Percentiles rank a stretch among this genome's conserved stretches.
Evolutionary conservation across 208 protist species (phyloP).

Genomic region (Naegleria lovaniensis): DNA sequence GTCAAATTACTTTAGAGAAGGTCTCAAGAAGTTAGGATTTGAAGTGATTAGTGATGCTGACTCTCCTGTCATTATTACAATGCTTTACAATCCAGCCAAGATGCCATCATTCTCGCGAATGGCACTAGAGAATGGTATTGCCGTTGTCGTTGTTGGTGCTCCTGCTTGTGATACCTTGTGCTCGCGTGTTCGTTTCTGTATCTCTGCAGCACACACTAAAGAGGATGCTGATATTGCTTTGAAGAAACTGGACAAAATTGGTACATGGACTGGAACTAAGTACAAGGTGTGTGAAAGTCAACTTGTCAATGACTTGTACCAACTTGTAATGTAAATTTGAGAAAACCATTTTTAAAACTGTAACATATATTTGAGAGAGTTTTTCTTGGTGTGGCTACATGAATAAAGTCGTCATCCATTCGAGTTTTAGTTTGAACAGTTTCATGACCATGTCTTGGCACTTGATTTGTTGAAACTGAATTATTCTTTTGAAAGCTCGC

Average conservation of each 20-base stretch:
- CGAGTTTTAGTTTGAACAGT: too few relatives aligned
- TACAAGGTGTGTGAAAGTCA: slow-evolving; percentile 45
- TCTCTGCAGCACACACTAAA: slow-evolving; percentile 83
- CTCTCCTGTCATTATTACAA: slow-evolving; percentile 88
- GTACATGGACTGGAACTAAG: slow-evolving; percentile 60
- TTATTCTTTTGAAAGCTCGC: too few relatives aligned
- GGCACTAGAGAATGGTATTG: slow-evolving; percentile 74
- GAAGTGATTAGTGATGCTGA: slow-evolving; percentile 64
- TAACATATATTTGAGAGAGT: too few relatives aligned
- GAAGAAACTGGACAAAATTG: slow-evolving; percentile 71
- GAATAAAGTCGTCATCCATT: too few relatives aligned
- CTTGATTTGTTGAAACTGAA: too few relatives aligned
- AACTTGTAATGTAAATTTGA: background rate
- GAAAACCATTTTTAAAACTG: too few relatives aligned
- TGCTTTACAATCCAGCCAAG: slow-evolving; percentile 86
- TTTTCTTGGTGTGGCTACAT: too few relatives aligned
- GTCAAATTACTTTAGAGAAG: slow-evolving; percentile 32
- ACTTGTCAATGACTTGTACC: background rate
- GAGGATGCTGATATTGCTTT: slow-evolving; percentile 81
- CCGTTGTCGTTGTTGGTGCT: slow-evolving; percentile 93
- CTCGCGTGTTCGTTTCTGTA: slow-evolving; percentile 78
- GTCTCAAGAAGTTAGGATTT: slow-evolving; percentile 52
- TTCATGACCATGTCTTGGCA: too few relatives aligned
- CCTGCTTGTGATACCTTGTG: slow-evolving; percentile 86
- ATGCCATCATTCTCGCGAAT: slow-evolving; percentile 71